A percentile compares a stretch with the other conserved stretches of the same genome.
Conservation (phyloP, 192 early-diverging fungal genomes). For the Dissophora ornata region DNA sequence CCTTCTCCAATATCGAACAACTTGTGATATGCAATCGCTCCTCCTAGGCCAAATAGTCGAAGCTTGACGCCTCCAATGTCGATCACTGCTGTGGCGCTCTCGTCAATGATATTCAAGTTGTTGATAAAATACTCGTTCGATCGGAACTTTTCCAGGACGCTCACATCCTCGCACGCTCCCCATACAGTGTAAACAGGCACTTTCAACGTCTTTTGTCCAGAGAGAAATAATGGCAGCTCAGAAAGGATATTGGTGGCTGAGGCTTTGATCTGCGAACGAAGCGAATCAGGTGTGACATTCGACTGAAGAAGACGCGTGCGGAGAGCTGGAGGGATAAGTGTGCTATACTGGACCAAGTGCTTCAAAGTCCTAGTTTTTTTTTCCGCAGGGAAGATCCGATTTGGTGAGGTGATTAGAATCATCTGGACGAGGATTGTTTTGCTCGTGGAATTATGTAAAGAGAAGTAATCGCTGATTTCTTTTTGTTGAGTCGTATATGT, state of each 20-base stretch:
- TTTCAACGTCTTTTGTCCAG: constrained; percentile 57
- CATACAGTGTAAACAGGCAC: constrained; percentile 71
- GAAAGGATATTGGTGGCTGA: constrained; percentile 58
- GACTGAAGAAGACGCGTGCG: constrained; percentile 54
- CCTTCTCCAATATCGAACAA: constrained; percentile 73
- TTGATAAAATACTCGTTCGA: constrained; percentile 57
- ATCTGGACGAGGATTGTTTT: too few relatives aligned
- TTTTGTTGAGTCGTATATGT: too few relatives aligned
- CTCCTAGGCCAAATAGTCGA: constrained; percentile 68
- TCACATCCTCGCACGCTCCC: constrained; percentile 72
- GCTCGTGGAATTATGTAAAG: too few relatives aligned
- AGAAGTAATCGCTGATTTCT: too few relatives aligned
- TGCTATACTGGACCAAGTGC: constrained; percentile 68
- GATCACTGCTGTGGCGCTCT: constrained; percentile 59
- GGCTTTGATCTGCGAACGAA: constrained; percentile 57
- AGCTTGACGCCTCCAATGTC: constrained; percentile 68
- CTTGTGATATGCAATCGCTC: constrained; percentile 70
- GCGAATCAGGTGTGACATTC: constrained; percentile 47
- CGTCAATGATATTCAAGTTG: constrained; percentile 67
- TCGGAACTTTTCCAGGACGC: constrained; percentile 67
- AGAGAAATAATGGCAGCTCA: constrained; percentile 61
- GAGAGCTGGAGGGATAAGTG: constrained; percentile 57
- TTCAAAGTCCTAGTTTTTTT: constrained; percentile 59
- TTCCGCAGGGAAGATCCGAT: too few relatives aligned
- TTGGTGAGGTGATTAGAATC: too few relatives aligned